phyloP scores from a whole-genome alignment of 1,284 basidiomycete species.

The Irpex lacteus region DNA sequence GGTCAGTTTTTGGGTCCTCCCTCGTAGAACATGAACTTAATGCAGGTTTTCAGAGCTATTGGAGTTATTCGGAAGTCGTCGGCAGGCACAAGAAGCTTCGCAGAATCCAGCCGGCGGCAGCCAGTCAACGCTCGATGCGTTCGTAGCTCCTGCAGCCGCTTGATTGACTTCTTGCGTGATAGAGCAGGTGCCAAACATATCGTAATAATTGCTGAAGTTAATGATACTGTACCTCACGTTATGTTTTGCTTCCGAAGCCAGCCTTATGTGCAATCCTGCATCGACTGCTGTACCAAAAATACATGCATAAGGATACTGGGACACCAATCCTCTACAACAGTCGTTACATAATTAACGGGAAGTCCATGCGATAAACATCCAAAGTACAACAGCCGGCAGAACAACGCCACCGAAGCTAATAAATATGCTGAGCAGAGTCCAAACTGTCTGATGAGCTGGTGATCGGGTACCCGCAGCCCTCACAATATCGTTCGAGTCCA shows the following conservation, averaged over 20 bases:
- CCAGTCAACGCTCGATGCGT: constrained; percentile 22
- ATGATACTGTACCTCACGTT: neutral
- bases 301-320: neutral
- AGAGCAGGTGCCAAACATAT: neutral
- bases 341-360: neutral
- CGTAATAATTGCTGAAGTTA: neutral
- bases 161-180: neutral
- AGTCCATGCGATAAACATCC: neutral
- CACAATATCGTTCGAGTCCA: neutral
- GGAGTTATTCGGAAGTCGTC: constrained; percentile 21
- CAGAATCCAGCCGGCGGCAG: constrained; percentile 2
- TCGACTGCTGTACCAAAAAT: no score
- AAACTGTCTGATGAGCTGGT: neutral
- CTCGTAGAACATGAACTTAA: neutral
- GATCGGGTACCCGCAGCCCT: neutral
- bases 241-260: neutral
- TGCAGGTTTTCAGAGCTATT: constrained; percentile 14
- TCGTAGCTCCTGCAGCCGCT: neutral
- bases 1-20: constrained; percentile 36
- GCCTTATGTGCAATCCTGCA: no score
- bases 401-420: neutral
- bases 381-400: neutral
- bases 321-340: neutral
- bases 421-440: neutral
- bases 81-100: constrained; percentile 3